These are phyloP conservation scores for Tylopilus orsonianus DNA, from an alignment of 1,284 basidiomycete species.

Conservation along the genomic window DNA sequence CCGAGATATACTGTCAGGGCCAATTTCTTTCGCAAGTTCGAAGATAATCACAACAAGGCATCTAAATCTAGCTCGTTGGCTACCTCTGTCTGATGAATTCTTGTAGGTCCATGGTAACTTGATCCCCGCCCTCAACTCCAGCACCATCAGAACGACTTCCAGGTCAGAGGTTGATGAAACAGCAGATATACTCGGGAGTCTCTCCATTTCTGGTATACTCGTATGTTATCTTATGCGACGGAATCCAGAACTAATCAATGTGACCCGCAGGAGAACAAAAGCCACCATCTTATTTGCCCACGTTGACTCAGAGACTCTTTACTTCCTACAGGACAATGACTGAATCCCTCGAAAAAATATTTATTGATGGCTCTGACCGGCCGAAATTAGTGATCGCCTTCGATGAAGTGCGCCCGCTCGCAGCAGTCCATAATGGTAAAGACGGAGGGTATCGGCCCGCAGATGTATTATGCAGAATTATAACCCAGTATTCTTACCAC, in stretches of 20 bases:
- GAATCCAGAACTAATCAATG: too few relatives aligned
- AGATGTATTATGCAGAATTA: constrained; percentile 3
- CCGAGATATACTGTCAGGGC: neutral
- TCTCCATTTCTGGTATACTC: neutral
- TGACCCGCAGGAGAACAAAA: neutral
- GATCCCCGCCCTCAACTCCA: too few relatives aligned
- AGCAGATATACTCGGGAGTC: neutral
- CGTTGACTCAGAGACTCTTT: neutral
- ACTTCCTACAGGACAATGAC: neutral
- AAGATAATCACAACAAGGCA: neutral
- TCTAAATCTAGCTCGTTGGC: too few relatives aligned
- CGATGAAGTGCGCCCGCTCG: constrained; percentile 7
- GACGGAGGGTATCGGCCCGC: constrained; percentile 1
- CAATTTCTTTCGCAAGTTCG: neutral
- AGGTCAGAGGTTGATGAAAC: neutral
- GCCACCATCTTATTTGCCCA: neutral
- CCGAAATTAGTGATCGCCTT: constrained; percentile 8
- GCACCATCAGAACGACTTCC: too few relatives aligned
- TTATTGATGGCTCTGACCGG: neutral
- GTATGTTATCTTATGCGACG: too few relatives aligned
- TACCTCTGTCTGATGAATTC: neutral
- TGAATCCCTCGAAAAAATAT: neutral
- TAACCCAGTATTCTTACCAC: constrained; percentile 5
- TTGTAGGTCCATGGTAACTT: neutral
- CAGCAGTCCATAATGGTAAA: neutral